Base-by-base conservation (phyloP, 139 green algal genomes). In the Chlamydomonas asymmetrica region DNA sequence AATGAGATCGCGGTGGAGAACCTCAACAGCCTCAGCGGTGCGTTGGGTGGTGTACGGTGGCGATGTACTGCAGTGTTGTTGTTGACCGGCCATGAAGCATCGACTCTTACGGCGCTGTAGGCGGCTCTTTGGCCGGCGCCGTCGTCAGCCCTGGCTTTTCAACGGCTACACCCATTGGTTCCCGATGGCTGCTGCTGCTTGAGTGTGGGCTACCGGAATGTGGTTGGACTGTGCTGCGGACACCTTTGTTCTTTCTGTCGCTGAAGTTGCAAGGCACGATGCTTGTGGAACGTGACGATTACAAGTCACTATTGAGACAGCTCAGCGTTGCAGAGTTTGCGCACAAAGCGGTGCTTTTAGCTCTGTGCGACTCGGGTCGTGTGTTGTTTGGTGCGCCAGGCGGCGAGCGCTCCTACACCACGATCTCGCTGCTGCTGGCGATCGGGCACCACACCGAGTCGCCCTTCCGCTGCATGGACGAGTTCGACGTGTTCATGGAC, bases 401-500 rank as follows among this genome's bases (percentile, higher is more conserved):
- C 56, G 95, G 95, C 32, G 95, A 98, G 89, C 86, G 91, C 38
- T 95, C 87, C 50, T 97, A 91, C 82, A 92, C 91, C 23, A 98
- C 94, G 1, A 88, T 98, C 16, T 81, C 90, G 25, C 94, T 98
- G 77, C 87, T 93, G 45, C 85, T 98, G 50, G 88, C 95, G 1
- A 78, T 98, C 29, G 95, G 95, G 1, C 67, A 89, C 13, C 75
- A 71, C 38, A 91, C 83, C 0, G 89, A 97, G 66, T 86, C 81
- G 48, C 94, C 94, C 23, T 95, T 97, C 71, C 81, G 90, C 10
- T 91, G 88, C 45, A 86, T 96, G 76, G 93, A 98, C 78, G 94
- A 98, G 81, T 97, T 95, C 59, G 93, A 97, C 75, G 74, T 83
- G 38, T 95, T 92, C 86, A 95, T 97, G 92, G 92, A 94, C 73